These are phyloP conservation scores for Pistacia vera DNA, from an alignment of 345 rosid genomes.

Conservation along the genomic window DNA sequence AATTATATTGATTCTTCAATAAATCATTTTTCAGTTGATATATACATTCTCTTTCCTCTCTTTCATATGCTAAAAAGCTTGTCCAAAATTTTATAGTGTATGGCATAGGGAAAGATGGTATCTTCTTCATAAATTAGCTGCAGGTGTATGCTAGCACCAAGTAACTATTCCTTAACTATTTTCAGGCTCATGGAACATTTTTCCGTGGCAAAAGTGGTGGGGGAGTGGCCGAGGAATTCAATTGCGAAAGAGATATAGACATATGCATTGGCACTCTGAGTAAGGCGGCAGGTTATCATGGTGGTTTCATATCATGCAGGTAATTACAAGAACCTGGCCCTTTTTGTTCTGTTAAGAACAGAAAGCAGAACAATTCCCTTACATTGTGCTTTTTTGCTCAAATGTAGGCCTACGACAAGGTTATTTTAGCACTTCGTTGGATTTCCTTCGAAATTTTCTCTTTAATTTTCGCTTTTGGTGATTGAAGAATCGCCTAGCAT, in stretches of 20 bases:
- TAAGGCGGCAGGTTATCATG: conserved; percentile 98
- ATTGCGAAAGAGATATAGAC: conserved; percentile 84
- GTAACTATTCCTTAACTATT: conserved; percentile 15
- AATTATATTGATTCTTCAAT: neutral
- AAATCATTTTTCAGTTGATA: too few species aligned
- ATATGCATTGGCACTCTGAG: conserved; percentile 90
- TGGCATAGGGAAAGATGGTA: neutral
- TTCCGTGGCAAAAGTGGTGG: conserved; percentile 91
- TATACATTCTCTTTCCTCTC: neutral
- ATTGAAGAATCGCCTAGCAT: neutral
- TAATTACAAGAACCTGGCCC: conserved; percentile 23
- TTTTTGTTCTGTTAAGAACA: conserved; percentile 2
- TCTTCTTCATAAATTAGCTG: neutral
- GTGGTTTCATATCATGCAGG: conserved; percentile 98
- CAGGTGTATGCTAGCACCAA: neutral
- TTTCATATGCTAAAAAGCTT: neutral
- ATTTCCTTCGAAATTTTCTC: neutral
- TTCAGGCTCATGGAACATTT: conserved; percentile 96
- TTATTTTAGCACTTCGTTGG: neutral
- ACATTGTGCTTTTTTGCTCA: neutral
- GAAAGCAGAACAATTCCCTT: neutral
- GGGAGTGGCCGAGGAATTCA: conserved; percentile 86
- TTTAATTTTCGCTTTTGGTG: neutral
- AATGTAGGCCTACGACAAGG: neutral
- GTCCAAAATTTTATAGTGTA: neutral